Evolutionary conservation across 768 basidiomycete species (phyloP).

Genomic region (Leccinum rimulosum): DNA sequence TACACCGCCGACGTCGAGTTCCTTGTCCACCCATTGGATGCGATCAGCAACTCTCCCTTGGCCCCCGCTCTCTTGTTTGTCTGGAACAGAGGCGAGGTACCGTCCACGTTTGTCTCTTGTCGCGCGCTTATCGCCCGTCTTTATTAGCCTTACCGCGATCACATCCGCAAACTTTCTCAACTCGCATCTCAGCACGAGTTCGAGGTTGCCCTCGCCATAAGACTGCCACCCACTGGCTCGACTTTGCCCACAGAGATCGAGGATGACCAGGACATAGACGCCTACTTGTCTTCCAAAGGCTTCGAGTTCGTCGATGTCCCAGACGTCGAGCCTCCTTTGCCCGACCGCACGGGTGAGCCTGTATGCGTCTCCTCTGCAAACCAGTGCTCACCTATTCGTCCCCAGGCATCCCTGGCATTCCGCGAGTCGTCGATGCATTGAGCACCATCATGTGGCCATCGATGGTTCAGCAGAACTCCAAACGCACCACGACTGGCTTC

Average conservation of each 20-base stretch:
- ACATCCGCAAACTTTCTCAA: conserved; percentile 48
- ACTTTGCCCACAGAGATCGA: conserved; percentile 31
- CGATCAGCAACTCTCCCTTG: conserved; percentile 34
- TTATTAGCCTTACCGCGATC: conserved; percentile 60
- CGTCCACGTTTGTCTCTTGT: background rate
- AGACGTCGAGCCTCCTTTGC: conserved; percentile 4
- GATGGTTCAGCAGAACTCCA: conserved; percentile 41
- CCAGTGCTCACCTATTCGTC: background rate
- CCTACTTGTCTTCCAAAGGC: conserved; percentile 62
- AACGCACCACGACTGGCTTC: background rate
- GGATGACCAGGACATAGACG: conserved; percentile 59
- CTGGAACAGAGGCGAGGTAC: conserved; percentile 67
- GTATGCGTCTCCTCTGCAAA: background rate
- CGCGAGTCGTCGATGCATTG: conserved; percentile 73
- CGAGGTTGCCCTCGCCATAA: conserved; percentile 72
- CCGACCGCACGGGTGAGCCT: conserved; percentile 19
- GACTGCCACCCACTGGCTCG: conserved; percentile 35
- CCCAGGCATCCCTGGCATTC: conserved; percentile 52
- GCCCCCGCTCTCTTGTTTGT: conserved; percentile 74
- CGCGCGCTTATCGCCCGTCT: conserved; percentile 6
- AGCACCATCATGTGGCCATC: conserved; percentile 91
- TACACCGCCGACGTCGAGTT: conserved; percentile 79
- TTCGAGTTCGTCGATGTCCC: conserved; percentile 71
- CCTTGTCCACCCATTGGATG: conserved; percentile 44
- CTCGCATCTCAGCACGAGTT: conserved; percentile 52